A percentile compares a stretch with the other conserved stretches of the same genome.
Evolutionary conservation across 2,329 filamentous ascomycete species (phyloP).

Genomic region (Penicillium palitans): DNA sequence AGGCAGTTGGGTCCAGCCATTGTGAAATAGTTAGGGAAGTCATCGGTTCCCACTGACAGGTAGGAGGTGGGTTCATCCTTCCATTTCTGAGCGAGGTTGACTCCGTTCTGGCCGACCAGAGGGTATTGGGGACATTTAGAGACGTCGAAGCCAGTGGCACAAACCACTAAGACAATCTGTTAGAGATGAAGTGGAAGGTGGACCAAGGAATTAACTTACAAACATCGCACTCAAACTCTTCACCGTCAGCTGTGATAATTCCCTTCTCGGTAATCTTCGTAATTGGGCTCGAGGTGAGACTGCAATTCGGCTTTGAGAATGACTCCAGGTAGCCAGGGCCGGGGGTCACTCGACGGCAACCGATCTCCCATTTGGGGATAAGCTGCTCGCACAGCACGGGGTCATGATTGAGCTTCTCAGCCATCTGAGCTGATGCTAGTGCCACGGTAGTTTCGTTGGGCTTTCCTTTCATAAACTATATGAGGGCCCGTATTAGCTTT

Average conservation of each 20-base stretch:
- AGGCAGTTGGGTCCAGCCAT: conserved; percentile 34
- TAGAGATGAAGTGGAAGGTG: neutral
- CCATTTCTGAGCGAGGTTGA: conserved; percentile 29
- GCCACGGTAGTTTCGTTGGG: neutral
- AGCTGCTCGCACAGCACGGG: conserved; percentile 22
- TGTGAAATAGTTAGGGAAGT: conserved; percentile 37
- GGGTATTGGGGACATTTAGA: conserved; percentile 38
- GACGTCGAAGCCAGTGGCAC: conserved; percentile 46
- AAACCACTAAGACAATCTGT: conserved; percentile 21
- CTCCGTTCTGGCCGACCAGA: conserved; percentile 32
- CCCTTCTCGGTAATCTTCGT: conserved; percentile 17
- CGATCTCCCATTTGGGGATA: conserved; percentile 28
- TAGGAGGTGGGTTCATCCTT: conserved; percentile 28
- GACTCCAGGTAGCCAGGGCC: conserved; percentile 30
- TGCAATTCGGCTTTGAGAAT: conserved; percentile 20
- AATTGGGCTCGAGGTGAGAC: neutral
- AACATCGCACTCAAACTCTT: conserved; percentile 17
- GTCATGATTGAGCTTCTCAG: neutral
- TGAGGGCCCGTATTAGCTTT: neutral
- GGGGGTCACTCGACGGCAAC: conserved; percentile 26
- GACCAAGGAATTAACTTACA: neutral
- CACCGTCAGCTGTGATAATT: conserved; percentile 20
- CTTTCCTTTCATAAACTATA: conserved; percentile 1
- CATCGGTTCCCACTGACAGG: conserved; percentile 24
- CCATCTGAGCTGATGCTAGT: neutral